These are phyloP conservation scores for Rhynchospora pubera DNA, from an alignment of 176 grass and related monocot genomes.

Conservation along the genomic window DNA sequence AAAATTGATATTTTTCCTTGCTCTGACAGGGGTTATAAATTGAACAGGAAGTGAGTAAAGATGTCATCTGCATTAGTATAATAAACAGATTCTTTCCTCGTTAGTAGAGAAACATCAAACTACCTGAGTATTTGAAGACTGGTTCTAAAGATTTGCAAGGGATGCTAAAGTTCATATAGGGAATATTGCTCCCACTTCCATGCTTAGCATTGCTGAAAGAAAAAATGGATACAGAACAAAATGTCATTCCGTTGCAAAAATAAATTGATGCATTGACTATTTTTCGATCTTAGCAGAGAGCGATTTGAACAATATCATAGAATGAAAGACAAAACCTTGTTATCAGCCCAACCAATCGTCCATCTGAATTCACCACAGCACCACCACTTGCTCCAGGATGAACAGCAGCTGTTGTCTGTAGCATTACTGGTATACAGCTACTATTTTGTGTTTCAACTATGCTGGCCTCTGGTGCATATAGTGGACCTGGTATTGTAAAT, in stretches of 20 bases:
- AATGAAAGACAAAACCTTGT: slow-evolving; percentile 53
- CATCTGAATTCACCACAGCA: slow-evolving; percentile 63
- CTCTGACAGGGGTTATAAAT: slow-evolving; percentile 24
- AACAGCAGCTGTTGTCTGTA: slow-evolving; percentile 93
- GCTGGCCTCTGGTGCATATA: slow-evolving; percentile 23
- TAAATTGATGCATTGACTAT: neutral
- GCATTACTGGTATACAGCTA: slow-evolving; percentile 53
- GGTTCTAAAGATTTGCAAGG: slow-evolving; percentile 63
- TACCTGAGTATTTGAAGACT: slow-evolving; percentile 72
- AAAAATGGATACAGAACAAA: neutral
- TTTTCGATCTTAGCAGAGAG: neutral
- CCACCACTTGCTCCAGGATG: slow-evolving; percentile 91
- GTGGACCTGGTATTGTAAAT: slow-evolving; percentile 35
- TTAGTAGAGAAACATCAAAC: neutral
- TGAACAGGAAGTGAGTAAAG: neutral
- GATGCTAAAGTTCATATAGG: slow-evolving; percentile 87
- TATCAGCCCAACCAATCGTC: slow-evolving; percentile 72
- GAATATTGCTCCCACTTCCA: slow-evolving; percentile 81
- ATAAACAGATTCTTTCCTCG: neutral
- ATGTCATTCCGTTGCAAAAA: neutral
- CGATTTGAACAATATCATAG: neutral
- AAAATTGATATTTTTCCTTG: slow-evolving; percentile 38
- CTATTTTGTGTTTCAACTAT: slow-evolving; percentile 24
- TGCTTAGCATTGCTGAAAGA: slow-evolving; percentile 88
- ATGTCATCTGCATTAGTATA: neutral